Base-by-base conservation (phyloP, 140 eudicot species). In the Anethum foeniculum region DNA sequence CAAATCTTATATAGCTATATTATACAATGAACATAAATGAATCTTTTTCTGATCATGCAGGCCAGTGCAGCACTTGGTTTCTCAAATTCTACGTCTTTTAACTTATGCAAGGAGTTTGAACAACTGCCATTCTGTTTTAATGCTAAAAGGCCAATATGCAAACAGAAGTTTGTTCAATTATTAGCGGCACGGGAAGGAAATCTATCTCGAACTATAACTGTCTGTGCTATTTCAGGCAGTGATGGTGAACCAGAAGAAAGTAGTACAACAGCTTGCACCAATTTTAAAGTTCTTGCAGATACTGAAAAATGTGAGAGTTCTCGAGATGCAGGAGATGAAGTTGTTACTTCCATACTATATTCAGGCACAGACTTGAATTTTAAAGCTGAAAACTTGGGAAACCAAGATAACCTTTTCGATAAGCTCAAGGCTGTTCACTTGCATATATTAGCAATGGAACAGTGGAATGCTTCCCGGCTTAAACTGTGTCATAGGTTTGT, bases 341-440 rank as follows among this genome's bases (percentile, higher is more conserved):
- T 68, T 68, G 74, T 30, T 68, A 15, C 74, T 68, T 32, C 74
- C 32, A 4, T 32, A 28, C 44, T 68, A 32, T 68, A 68, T 68
- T 68, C 74, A 68, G 44, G 44, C 0, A 44, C n/a, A 68, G 74
- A 68, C 38, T 30, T 12, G 43, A 32, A 68, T 32, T 68, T 32
- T 15, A 68, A 68, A 68, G 41, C 74, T 68, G 41, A 28, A 68
- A 68, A 68, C n/a, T 8, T 32, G 44, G 74, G 44, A 14, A 32
- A 68, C 74, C 74, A 68, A 14, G 44, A 68, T 21, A 68, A 68
- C 44, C 44, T 68, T 28, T 68, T 68, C 34, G 74, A 68, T 68
- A 68, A 68, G 74, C 74, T 68, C 44, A 68, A 68, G 74, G 74
- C 74, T 15, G 74, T 68, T 68, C 74, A 68, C 74, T 68, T 68